phyloP scores from a whole-genome alignment of 106 monocot genomes.

The Cymbidium sinense region DNA sequence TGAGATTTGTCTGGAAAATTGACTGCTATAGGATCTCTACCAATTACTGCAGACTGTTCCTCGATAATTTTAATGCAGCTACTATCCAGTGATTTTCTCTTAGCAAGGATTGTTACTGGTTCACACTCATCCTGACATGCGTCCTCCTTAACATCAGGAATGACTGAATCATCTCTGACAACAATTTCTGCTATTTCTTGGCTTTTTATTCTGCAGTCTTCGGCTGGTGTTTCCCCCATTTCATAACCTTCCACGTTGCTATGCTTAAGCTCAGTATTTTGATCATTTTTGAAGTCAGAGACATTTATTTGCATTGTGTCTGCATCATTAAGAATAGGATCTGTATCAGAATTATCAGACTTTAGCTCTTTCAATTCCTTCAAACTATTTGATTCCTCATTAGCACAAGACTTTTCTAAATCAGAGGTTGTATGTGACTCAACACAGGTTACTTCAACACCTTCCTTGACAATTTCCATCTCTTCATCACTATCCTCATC shows the following conservation, averaged over 20 bases:
- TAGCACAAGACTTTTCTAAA: slow-evolving; percentile 10
- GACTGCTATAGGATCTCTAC: neutral
- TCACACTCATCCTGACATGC: neutral
- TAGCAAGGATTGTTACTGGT: neutral
- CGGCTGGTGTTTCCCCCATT: neutral
- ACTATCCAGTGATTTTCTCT: neutral
- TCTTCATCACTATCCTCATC: slow-evolving; percentile 87
- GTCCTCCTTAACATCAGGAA: slow-evolving; percentile 6
- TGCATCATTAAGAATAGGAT: slow-evolving; percentile 1
- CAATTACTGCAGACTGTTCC: slow-evolving; percentile 1
- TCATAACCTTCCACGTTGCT: slow-evolving; percentile 3
- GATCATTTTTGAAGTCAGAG: neutral
- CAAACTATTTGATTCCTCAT: slow-evolving; percentile 3
- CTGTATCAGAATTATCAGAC: neutral
- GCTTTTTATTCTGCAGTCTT: neutral
- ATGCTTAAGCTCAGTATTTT: neutral
- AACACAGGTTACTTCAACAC: slow-evolving; percentile 43
- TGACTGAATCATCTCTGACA: neutral
- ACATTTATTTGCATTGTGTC: neutral
- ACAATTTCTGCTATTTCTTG: neutral
- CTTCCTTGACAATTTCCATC: slow-evolving; percentile 91
- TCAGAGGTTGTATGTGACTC: slow-evolving; percentile 14
- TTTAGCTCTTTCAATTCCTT: slow-evolving; percentile 3
- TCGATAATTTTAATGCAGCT: neutral
- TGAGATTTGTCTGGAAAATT: neutral